phyloP scores from a whole-genome alignment of 2,329 filamentous ascomycete species.

The Diaporthe caulivora region DNA sequence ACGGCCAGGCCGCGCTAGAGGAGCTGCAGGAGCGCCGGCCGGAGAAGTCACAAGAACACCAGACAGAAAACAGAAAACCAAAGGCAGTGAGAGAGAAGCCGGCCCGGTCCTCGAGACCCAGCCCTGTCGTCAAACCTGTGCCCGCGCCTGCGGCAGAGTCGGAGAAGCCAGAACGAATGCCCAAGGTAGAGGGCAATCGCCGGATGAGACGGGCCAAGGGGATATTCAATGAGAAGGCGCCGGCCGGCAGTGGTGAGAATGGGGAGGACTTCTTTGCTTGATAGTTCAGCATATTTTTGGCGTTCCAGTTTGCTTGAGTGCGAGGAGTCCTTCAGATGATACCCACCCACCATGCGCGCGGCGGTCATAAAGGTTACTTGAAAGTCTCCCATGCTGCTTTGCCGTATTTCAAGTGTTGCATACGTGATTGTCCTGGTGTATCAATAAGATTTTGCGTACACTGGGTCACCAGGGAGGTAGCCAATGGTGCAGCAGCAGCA shows the following conservation, averaged over 20 bases:
- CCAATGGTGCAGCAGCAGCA: too few relatives aligned
- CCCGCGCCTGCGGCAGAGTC: constrained; percentile 14
- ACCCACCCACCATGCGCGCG: constrained; percentile 2
- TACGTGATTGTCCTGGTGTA: background rate
- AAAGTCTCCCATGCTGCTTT: background rate
- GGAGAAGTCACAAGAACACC: constrained; percentile 32
- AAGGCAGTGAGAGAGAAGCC: background rate
- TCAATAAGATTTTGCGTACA: background rate
- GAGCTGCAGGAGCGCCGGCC: constrained; percentile 66
- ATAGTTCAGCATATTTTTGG: constrained; percentile 48
- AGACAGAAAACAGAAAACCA: background rate
- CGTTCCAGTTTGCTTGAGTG: background rate
- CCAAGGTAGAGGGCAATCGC: constrained; percentile 3
- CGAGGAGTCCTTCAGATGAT: constrained; percentile 6
- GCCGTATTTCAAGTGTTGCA: too few relatives aligned
- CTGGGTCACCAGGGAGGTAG: background rate
- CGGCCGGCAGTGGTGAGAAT: constrained; percentile 55
- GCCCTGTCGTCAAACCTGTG: background rate
- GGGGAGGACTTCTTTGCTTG: constrained; percentile 71
- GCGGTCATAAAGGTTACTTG: background rate
- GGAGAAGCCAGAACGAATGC: constrained; percentile 28
- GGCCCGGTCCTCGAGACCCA: constrained; percentile 1
- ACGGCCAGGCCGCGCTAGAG: constrained; percentile 65
- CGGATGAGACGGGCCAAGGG: constrained; percentile 14
- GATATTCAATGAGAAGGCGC: constrained; percentile 28